These are phyloP conservation scores for Exophiala aquamarina DNA, from an alignment of 2,329 filamentous ascomycete species.

Conservation along the genomic window DNA sequence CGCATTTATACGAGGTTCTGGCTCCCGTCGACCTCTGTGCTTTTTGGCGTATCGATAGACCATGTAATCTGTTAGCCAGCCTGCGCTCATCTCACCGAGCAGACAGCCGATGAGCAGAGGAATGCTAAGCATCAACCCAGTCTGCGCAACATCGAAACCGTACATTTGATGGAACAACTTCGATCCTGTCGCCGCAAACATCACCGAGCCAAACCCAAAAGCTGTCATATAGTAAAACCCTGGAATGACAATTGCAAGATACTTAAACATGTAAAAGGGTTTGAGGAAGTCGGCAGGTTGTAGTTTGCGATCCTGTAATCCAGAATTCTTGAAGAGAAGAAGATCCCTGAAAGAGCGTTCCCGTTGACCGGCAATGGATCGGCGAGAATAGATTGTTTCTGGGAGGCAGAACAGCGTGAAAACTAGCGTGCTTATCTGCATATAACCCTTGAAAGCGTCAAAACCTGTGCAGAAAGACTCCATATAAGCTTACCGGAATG, in stretches of 20 bases:
- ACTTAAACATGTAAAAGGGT: conserved; percentile 30
- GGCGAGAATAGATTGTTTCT: conserved; percentile 17
- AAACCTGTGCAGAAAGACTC: background rate
- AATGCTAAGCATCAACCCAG: conserved; percentile 29
- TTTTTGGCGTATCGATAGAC: conserved; percentile 18
- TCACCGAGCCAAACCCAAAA: conserved; percentile 29
- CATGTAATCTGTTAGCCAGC: conserved; percentile 20
- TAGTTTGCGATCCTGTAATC: conserved; percentile 14
- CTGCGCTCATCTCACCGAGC: conserved; percentile 29
- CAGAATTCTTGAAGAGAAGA: conserved; percentile 11
- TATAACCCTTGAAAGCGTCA: conserved; percentile 7
- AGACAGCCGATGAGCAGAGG: conserved; percentile 28
- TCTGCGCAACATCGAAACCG: conserved; percentile 27
- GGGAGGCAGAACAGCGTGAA: conserved; percentile 23
- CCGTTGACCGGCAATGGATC: conserved; percentile 6
- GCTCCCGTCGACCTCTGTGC: conserved; percentile 14
- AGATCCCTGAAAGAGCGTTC: conserved; percentile 13
- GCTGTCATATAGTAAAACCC: conserved; percentile 29
- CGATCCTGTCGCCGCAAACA: conserved; percentile 30
- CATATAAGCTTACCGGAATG: conserved; percentile 12
- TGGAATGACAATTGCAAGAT: conserved; percentile 29
- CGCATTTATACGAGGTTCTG: conserved; percentile 17
- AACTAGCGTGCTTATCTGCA: conserved; percentile 20
- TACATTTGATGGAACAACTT: conserved; percentile 27
- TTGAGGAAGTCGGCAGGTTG: conserved; percentile 27